Evolutionary conservation across 495 filamentous ascomycete species (phyloP), one percentile per base, ranked within the genome.

Genomic region (Podospora conica): DNA sequence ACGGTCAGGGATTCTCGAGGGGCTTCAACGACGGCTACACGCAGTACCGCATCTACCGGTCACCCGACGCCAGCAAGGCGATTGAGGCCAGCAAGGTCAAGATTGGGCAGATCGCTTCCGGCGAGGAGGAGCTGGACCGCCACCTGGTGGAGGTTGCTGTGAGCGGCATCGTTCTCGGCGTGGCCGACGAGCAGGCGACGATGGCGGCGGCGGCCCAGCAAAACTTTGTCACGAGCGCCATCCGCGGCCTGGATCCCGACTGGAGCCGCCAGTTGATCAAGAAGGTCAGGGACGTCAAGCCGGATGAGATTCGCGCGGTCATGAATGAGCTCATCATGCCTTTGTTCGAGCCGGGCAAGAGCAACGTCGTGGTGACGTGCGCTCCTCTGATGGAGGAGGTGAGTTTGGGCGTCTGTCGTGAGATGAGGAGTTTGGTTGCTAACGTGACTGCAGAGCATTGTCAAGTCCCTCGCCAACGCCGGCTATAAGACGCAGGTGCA

Each of bases 311-410:
- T 64, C 90, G 86, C 72, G 80, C 80, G 24, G 90, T 87, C 15
- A 84, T 98, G 79, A 84, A 79, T 60, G 88, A 91, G 15, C 81
- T 93, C 21, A 79, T 99, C 24, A 66, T 96, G 72, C 90, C 90
- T 0, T 80, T 93, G 21, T 97, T 99, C 73, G 81, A 84, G 62
- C 84, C 92, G 0, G 84, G 86, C 66, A 91, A 81, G 61, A 87
- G 91, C 58, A 94, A 97, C 70, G 78, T 97, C 29, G 86, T 96
- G 9, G 82, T 97, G 63, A 95, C 95, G n/a, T 96, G 93, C 74
- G 90, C 91, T 23, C 87, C 89, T 33, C 85, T 91, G 54, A 90
- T 96, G 84, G 81, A 88, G 68, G 90, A 97, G 82, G 91, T 94
- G 80, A 77, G 86, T 76, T 58, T 62, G 11, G 18, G 53, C 56